Percentiles rank a stretch among this genome's conserved stretches.
Evolutionary conservation across 176 grass and related monocot genomes (phyloP).

Genomic region (Typha latifolia): DNA sequence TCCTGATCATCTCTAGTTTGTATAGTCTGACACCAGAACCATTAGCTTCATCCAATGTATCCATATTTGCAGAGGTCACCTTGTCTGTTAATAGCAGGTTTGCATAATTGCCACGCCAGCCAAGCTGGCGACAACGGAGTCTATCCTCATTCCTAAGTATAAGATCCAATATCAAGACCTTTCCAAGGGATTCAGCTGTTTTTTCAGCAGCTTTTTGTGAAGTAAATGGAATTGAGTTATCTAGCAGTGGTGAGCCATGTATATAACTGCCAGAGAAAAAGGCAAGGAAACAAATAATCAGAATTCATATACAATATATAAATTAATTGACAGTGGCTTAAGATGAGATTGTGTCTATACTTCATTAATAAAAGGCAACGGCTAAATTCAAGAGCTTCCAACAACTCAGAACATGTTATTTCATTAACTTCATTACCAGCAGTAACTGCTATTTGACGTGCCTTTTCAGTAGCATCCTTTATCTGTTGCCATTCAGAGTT

Average conservation of each 20-base stretch:
- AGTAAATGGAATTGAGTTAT: slow-evolving; percentile 50
- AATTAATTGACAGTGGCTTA: not conserved
- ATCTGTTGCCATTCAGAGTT: slow-evolving; percentile 79
- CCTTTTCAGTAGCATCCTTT: slow-evolving; percentile 81
- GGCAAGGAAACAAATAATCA: slow-evolving; percentile 8
- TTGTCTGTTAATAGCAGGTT: slow-evolving; percentile 61
- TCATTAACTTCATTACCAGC: slow-evolving; percentile 54
- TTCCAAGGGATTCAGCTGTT: slow-evolving; percentile 82
- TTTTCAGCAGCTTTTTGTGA: slow-evolving; percentile 56
- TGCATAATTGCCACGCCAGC: slow-evolving; percentile 93
- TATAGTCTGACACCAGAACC: slow-evolving; percentile 43
- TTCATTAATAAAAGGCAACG: slow-evolving; percentile 93
- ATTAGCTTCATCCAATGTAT: slow-evolving; percentile 41
- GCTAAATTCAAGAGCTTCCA: slow-evolving; percentile 81
- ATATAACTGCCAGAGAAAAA: slow-evolving; percentile 69
- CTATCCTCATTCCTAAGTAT: slow-evolving; percentile 91
- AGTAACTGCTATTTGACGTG: slow-evolving; percentile 28
- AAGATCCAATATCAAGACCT: slow-evolving; percentile 77
- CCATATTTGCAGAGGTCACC: slow-evolving; percentile 56
- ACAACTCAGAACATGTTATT: slow-evolving; percentile 66
- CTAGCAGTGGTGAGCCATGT: slow-evolving; percentile 69
- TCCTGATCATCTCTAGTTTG: slow-evolving; percentile 43
- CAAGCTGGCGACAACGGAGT: slow-evolving; percentile 67
- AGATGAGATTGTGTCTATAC: slow-evolving; percentile 35
- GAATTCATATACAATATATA: slow-evolving; percentile 4